These are phyloP conservation scores for Ceratobasidium sp. DNA, from an alignment of 1,284 basidiomycete genomes.

Conservation along the genomic window DNA sequence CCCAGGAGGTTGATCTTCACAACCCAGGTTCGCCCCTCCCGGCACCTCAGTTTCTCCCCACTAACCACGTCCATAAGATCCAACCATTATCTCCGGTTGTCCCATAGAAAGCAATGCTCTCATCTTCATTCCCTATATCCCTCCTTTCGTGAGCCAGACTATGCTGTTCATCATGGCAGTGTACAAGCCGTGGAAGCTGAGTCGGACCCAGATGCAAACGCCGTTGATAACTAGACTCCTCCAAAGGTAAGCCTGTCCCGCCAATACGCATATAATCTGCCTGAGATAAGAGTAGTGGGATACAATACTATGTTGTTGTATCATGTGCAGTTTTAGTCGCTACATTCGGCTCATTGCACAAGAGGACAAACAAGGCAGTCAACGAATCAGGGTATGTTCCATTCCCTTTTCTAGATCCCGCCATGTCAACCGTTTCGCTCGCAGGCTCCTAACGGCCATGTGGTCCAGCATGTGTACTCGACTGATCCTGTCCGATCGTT, in stretches of 20 bases:
- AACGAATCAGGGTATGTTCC: slow-evolving; percentile 1
- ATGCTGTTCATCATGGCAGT: slow-evolving; percentile 1
- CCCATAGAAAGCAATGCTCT: too few species aligned
- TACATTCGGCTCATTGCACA: background rate
- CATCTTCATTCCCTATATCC: background rate
- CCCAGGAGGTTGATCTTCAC: too few species aligned
- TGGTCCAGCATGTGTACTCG: background rate
- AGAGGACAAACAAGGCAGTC: background rate
- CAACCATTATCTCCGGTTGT: too few species aligned
- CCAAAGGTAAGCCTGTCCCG: background rate
- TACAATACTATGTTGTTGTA: background rate
- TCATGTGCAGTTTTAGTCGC: background rate
- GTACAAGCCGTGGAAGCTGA: slow-evolving; percentile 15
- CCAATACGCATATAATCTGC: background rate
- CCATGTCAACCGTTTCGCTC: background rate
- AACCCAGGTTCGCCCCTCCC: too few species aligned
- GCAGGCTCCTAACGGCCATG: background rate
- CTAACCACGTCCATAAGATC: background rate
- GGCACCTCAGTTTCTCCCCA: too few species aligned
- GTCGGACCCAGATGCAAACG: background rate
- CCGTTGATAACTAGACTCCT: background rate
- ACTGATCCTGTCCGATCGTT: too few species aligned
- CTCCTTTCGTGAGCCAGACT: background rate
- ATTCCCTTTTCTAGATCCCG: background rate
- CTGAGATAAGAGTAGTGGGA: background rate